Percentiles rank a stretch among this genome's conserved stretches.
Conservation (phyloP, 1,139 yeast genomes). For the Suhomyces maxii region DNA sequence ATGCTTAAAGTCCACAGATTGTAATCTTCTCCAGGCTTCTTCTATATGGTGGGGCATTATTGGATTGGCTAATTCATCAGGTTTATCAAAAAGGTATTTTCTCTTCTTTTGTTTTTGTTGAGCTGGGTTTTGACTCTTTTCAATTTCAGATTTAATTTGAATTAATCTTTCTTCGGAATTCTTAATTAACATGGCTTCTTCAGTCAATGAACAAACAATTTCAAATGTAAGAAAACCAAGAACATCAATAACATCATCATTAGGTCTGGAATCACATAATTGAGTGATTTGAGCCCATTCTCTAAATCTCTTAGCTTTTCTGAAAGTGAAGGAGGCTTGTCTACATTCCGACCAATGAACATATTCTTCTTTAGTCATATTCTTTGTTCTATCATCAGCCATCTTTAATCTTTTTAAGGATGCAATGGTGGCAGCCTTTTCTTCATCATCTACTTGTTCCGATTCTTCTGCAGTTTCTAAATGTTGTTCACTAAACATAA, state of each 20-base stretch:
- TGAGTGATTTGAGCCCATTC: constrained; percentile 94
- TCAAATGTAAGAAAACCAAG: constrained; percentile 94
- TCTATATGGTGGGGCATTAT: constrained; percentile 79
- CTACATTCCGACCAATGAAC: constrained; percentile 99
- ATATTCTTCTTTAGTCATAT: constrained; percentile 95
- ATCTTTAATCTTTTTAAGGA: constrained; percentile 82
- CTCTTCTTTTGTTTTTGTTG: constrained; percentile 29
- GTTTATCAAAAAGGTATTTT: constrained; percentile 82
- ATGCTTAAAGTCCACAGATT: constrained; percentile 58
- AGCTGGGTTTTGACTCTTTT: constrained; percentile 20
- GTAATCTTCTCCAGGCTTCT: constrained; percentile 89
- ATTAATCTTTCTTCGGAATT: constrained; percentile 57
- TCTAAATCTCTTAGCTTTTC: constrained; percentile 87
- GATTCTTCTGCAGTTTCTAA: constrained; percentile 77
- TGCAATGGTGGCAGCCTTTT: constrained; percentile 85
- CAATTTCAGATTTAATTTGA: constrained; percentile 36
- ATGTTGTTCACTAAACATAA: constrained; percentile 91
- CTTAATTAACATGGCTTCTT: constrained; percentile 83
- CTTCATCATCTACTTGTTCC: constrained; percentile 82
- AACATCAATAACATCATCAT: constrained; percentile 95
- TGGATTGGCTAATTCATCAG: constrained; percentile 85
- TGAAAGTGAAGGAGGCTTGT: constrained; percentile 93
- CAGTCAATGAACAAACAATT: constrained; percentile 91
- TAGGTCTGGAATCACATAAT: constrained; percentile 86
- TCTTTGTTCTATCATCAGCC: constrained; percentile 90